Evolutionary conservation across 441 rosid genomes (phyloP), one percentile per base, ranked within the genome.

Genomic region (Macaranga tanarius): DNA sequence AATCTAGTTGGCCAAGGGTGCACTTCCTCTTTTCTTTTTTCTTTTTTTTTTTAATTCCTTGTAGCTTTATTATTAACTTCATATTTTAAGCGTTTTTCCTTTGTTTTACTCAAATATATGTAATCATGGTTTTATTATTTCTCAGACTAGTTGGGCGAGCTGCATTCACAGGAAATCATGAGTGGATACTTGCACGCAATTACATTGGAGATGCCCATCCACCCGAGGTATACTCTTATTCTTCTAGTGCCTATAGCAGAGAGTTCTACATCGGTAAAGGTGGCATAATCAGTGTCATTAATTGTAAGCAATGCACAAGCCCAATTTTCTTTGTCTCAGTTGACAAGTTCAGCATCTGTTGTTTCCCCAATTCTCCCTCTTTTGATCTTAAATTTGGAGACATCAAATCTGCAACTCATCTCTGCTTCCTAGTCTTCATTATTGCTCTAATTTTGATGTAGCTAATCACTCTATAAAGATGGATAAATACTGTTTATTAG

Each of bases 1-100:
- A 86, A 78, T 70, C 62, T 91, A 22, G 84, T 92, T 0, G 98
- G 99, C 6, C 95, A 92, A 87, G 98, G 99, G 99, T 92, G 89
- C 52, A 83, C 26, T 65, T 79, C 64, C 57, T 8, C 8, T 57
- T 31, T 38, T 26, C 54, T 23, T 25, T 59, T 57, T 71, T 47
- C n/a, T n/a, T n/a, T n/a, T n/a, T n/a, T n/a, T n/a, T n/a, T n/a
- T n/a, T n/a, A n/a, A n/a, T n/a, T n/a, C 26, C 52, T 15, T 31
- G 66, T 7, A 25, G 25, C 11, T 13, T 51, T 22, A 16, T 34
- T 60, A 17, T 26, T 23, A 44, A 13, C 12, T 48, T 44, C 55
- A 17, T 45, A 34, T 45, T 70, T 5, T 70, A 28, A 10, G 31
- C 56, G 59, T 20, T 31, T 60, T 72, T 68, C 55, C 52, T 31